phyloP scores from a whole-genome alignment of 306 rosid genomes.

The Cucurbita ficifolia region DNA sequence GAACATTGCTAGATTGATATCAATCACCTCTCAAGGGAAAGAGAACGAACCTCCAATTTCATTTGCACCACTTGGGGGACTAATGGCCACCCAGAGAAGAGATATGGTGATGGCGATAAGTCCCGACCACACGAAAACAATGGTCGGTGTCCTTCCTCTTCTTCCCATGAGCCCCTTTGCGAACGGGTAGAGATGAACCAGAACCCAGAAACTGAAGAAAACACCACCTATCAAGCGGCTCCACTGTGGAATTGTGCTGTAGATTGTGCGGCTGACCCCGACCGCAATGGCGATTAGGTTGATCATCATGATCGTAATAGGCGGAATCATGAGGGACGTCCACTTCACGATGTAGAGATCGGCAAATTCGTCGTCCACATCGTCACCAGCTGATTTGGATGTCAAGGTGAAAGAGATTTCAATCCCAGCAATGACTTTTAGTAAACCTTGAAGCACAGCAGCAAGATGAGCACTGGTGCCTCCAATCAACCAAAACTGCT shows the following conservation, averaged over 20 bases:
- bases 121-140: conserved; percentile 97
- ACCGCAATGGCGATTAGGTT: conserved; percentile 91
- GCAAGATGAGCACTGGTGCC: conserved; percentile 97
- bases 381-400: conserved; percentile 84
- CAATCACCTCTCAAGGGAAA: conserved; percentile 40
- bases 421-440: conserved; percentile 83
- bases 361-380: conserved; percentile 67
- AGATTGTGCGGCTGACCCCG: conserved; percentile 82
- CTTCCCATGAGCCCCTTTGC: conserved; percentile 97
- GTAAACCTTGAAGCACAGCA: conserved; percentile 85
- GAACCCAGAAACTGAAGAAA: conserved; percentile 96
- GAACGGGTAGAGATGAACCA: conserved; percentile 86
- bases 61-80: conserved; percentile 54
- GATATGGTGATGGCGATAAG: conserved; percentile 84
- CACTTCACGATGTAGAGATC: conserved; percentile 82
- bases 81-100: conserved; percentile 97
- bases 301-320: conserved; percentile 87
- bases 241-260: conserved; percentile 81
- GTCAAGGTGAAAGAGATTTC: conserved; percentile 93
- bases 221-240: conserved; percentile 80
- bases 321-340: conserved; percentile 90
- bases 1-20: too few species aligned
- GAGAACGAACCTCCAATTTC: conserved; percentile 82
- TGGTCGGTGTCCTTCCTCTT: conserved; percentile 88
- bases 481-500: conserved; percentile 96